phyloP scores from a whole-genome alignment of 1,284 basidiomycete species.

The Stereum hirsutum region DNA sequence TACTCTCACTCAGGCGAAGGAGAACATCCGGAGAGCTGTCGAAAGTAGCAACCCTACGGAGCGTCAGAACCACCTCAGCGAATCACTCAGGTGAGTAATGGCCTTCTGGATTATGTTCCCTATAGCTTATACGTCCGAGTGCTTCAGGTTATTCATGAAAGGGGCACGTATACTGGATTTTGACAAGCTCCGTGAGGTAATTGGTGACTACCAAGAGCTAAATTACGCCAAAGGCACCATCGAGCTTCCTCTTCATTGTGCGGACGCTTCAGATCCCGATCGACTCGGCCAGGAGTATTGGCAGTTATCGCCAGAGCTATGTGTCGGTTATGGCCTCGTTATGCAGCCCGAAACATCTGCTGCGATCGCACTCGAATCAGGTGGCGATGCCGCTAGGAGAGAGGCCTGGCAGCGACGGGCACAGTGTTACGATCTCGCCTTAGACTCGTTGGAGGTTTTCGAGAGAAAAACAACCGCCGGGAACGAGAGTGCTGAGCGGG shows the following conservation, averaged over 20 bases:
- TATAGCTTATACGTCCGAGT: slow-evolving; percentile 2
- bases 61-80: slow-evolving; percentile 66
- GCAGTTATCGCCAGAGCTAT: slow-evolving; percentile 27
- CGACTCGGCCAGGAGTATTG: slow-evolving; percentile 75
- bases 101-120: background rate
- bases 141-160: slow-evolving; percentile 72
- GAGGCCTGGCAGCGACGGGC: slow-evolving; percentile 53
- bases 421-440: slow-evolving; percentile 76
- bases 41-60: slow-evolving; percentile 71
- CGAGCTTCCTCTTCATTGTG: slow-evolving; percentile 81
- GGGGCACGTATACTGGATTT: slow-evolving; percentile 81
- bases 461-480: slow-evolving; percentile 47
- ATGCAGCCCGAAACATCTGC: background rate
- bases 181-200: slow-evolving; percentile 79
- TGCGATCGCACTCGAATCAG: background rate
- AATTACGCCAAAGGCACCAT: slow-evolving; percentile 82
- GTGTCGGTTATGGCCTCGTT: background rate
- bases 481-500: slow-evolving; percentile 50
- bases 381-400: slow-evolving; percentile 42
- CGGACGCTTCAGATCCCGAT: slow-evolving; percentile 72
- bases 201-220: slow-evolving; percentile 80
- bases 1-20: slow-evolving; percentile 61
- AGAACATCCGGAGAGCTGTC: slow-evolving; percentile 86
- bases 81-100: slow-evolving; percentile 58
- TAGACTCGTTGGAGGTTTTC: slow-evolving; percentile 75